A percentile compares a stretch with the other conserved stretches of the same genome.
Evolutionary conservation across 1,139 yeast genomes (phyloP).

Genomic region (Spathaspora sp.): DNA sequence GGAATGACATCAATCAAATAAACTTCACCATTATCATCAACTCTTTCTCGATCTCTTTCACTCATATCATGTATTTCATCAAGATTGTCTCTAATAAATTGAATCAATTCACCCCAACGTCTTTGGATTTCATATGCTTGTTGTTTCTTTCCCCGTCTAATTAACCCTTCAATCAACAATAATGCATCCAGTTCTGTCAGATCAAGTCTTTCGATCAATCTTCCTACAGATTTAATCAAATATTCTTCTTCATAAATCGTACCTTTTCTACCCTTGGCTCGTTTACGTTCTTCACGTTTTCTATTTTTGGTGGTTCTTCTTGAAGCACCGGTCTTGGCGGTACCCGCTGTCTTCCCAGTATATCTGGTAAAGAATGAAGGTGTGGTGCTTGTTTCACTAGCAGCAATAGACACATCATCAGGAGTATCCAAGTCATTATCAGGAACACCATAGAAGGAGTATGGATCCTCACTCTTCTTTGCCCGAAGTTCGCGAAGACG

Average conservation of each 20-base stretch:
- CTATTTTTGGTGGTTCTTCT: slow-evolving; percentile 87
- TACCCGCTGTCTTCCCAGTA: slow-evolving; percentile 93
- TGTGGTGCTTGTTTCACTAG: slow-evolving; percentile 89
- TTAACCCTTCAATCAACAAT: slow-evolving; percentile 69
- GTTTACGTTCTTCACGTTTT: slow-evolving; percentile 93
- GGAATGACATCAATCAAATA: slow-evolving; percentile 76
- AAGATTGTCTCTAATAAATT: slow-evolving; percentile 55
- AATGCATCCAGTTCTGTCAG: slow-evolving; percentile 75
- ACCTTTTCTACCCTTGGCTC: slow-evolving; percentile 96
- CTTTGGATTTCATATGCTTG: slow-evolving; percentile 84
- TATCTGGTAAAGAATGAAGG: slow-evolving; percentile 93
- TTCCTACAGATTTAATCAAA: slow-evolving; percentile 80
- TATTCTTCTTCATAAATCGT: slow-evolving; percentile 97
- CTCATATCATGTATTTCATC: slow-evolving; percentile 77
- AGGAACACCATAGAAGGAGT: slow-evolving; percentile 67
- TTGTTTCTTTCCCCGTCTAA: slow-evolving; percentile 69
- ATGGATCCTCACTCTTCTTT: slow-evolving; percentile 83
- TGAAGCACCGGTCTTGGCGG: slow-evolving; percentile 95
- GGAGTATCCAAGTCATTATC: slow-evolving; percentile 77
- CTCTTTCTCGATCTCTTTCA: slow-evolving; percentile 82
- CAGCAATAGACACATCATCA: slow-evolving; percentile 93
- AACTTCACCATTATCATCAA: slow-evolving; percentile 84
- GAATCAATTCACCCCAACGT: slow-evolving; percentile 58
- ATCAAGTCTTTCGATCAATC: slow-evolving; percentile 79
- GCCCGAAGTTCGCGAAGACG: slow-evolving; percentile 82